Percentiles rank a stretch among this genome's conserved stretches.
Evolutionary conservation across 2,329 filamentous ascomycete genomes (phyloP).

Genomic region (Penicillium aurantiogriseum): DNA sequence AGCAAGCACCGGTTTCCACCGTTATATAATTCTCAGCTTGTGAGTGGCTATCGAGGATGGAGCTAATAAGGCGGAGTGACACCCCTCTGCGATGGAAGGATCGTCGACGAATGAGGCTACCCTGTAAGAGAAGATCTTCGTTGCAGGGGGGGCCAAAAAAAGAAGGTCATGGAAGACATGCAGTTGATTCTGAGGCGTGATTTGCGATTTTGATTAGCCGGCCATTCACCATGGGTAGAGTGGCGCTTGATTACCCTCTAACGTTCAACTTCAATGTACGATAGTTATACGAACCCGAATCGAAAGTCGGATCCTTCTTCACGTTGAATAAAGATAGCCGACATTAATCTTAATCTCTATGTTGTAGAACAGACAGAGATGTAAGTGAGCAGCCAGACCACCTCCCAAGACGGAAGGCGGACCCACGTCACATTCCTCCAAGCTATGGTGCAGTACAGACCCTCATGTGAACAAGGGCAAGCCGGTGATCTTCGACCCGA

Average conservation of each 20-base stretch:
- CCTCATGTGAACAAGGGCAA: neutral
- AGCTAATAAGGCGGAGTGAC: neutral
- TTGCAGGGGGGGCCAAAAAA: neutral
- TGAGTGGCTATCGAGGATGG: slow-evolving; percentile 5
- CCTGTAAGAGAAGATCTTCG: neutral
- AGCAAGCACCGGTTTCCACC: neutral
- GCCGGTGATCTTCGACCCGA: neutral
- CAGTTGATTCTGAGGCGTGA: neutral
- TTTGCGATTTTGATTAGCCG: neutral
- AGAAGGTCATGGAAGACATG: neutral
- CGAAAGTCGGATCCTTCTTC: neutral
- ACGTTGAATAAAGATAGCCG: neutral
- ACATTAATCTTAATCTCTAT: neutral
- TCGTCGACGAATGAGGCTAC: slow-evolving; percentile 1
- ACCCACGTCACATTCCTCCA: slow-evolving; percentile 10
- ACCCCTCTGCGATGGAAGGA: neutral
- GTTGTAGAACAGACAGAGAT: neutral
- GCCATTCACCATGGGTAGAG: neutral
- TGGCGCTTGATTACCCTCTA: neutral
- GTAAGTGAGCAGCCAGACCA: neutral
- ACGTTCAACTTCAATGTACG: neutral
- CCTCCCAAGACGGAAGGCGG: neutral
- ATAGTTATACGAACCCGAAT: neutral
- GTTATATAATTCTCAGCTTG: neutral
- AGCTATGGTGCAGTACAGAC: neutral